Evolutionary conservation across 805 yeast species (phyloP).

Genomic region (Allodekkera sacchari): DNA sequence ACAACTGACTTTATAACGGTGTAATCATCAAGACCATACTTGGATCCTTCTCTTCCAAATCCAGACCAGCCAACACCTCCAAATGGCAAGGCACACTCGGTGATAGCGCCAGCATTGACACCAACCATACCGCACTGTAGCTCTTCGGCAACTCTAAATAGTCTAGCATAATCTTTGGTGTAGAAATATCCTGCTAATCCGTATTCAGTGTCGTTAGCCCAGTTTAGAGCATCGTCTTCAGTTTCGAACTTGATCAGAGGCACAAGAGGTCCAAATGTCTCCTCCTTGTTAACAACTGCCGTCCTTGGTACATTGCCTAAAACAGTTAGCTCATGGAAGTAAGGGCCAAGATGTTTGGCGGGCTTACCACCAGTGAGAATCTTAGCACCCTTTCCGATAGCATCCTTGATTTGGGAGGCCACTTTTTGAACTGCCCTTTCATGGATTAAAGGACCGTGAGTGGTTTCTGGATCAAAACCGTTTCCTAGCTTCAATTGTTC

Average conservation of each 20-base stretch:
- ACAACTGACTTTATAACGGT: conserved; percentile 57
- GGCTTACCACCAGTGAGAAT: conserved; percentile 53
- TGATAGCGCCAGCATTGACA: conserved; percentile 64
- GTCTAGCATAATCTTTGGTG: conserved; percentile 44
- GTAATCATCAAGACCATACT: conserved; percentile 70
- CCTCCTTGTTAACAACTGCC: conserved; percentile 57
- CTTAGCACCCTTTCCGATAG: conserved; percentile 56
- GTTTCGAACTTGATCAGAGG: conserved; percentile 56
- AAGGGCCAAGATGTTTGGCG: conserved; percentile 48
- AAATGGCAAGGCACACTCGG: conserved; percentile 62
- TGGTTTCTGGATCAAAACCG: conserved; percentile 48
- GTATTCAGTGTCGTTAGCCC: conserved; percentile 60
- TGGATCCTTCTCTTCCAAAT: conserved; percentile 74
- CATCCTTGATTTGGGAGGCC: conserved; percentile 54
- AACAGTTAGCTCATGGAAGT: conserved; percentile 63
- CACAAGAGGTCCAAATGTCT: conserved; percentile 77
- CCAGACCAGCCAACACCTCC: conserved; percentile 79
- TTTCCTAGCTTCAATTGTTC: conserved; percentile 46
- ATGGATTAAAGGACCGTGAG: conserved; percentile 74
- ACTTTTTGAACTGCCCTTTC: conserved; percentile 56
- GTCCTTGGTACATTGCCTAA: conserved; percentile 48
- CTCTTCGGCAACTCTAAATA: conserved; percentile 56
- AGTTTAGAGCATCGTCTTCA: conserved; percentile 53
- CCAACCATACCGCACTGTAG: conserved; percentile 79
- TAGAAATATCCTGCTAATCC: conserved; percentile 77